Conservation (phyloP, 192 early-diverging fungal genomes). For the Coemansia sp. region DNA sequence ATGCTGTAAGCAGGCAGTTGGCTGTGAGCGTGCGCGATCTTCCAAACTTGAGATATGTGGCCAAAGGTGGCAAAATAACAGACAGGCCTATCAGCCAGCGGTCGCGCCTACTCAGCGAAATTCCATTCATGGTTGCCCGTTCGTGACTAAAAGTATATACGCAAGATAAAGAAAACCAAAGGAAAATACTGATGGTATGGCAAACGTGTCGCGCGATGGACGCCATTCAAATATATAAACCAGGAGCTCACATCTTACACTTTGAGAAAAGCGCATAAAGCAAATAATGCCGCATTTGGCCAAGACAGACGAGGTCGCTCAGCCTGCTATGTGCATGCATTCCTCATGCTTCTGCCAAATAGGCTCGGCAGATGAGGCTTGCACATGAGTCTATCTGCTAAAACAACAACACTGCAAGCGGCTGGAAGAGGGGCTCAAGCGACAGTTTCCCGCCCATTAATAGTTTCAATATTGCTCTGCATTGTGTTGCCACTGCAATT, state of each 20-base stretch:
- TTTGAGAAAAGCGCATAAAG: constrained; percentile 2
- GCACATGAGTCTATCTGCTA: not conserved
- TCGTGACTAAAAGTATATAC: not conserved
- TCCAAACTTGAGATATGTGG: constrained; percentile 45
- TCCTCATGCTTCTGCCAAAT: not conserved
- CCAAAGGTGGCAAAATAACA: constrained; percentile 24
- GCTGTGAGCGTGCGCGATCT: constrained; percentile 28
- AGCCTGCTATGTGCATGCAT: constrained; percentile 6
- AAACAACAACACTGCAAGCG: not conserved
- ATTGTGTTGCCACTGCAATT: not conserved
- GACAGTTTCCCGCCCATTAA: not conserved
- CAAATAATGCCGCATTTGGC: constrained; percentile 3
- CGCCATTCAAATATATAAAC: constrained; percentile 5
- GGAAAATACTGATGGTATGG: not conserved
- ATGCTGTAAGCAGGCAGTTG: constrained; percentile 37
- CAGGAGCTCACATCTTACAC: not conserved
- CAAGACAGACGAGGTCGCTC: not conserved
- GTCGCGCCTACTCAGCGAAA: constrained; percentile 40
- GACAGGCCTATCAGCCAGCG: constrained; percentile 32
- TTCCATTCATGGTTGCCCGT: constrained; percentile 22
- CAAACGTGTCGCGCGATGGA: not conserved
- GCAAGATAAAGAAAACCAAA: not conserved
- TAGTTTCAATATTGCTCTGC: not conserved
- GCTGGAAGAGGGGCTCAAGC: not conserved
- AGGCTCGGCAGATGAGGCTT: constrained; percentile 2